A percentile compares a stretch with the other conserved stretches of the same genome.
Conservation (phyloP, 228 moss, liverwort and hornwort species). For the Sphagnum fallax region DNA sequence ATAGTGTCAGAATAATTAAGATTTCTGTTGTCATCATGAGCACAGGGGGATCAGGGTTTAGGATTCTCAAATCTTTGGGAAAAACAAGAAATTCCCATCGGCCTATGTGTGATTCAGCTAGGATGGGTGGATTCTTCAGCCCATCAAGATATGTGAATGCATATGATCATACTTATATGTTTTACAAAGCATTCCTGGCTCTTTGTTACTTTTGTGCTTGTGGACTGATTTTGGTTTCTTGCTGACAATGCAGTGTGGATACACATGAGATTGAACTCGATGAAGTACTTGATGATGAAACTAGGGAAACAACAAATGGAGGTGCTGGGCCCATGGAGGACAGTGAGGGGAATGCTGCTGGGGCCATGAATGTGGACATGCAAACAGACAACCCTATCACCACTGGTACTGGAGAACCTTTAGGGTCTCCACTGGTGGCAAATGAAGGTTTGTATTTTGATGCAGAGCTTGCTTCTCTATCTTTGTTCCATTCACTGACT, state of each 20-base stretch:
- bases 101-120: too few relatives aligned
- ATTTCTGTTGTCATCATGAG: neutral
- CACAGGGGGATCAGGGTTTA: neutral
- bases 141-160: too few relatives aligned
- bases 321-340: conserved; percentile 21
- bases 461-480: neutral
- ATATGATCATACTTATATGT: too few relatives aligned
- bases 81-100: too few relatives aligned
- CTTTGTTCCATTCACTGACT: too few relatives aligned
- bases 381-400: conserved; percentile 22
- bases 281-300: conserved; percentile 57
- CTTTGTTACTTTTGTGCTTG: neutral
- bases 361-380: conserved; percentile 35
- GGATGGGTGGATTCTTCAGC: too few relatives aligned
- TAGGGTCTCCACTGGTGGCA: conserved; percentile 23
- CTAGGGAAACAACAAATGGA: conserved; percentile 18
- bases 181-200: too few relatives aligned
- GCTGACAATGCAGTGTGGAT: conserved; percentile 64
- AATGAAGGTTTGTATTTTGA: conserved; percentile 21
- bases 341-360: conserved; percentile 16
- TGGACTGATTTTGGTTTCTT: neutral
- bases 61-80: too few relatives aligned
- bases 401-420: conserved; percentile 7
- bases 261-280: conserved; percentile 92
- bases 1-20: neutral